Evolutionary conservation across 306 rosid genomes (phyloP), one percentile per base, ranked within the genome.

Genomic region (Cucurbita argyrosperma): DNA sequence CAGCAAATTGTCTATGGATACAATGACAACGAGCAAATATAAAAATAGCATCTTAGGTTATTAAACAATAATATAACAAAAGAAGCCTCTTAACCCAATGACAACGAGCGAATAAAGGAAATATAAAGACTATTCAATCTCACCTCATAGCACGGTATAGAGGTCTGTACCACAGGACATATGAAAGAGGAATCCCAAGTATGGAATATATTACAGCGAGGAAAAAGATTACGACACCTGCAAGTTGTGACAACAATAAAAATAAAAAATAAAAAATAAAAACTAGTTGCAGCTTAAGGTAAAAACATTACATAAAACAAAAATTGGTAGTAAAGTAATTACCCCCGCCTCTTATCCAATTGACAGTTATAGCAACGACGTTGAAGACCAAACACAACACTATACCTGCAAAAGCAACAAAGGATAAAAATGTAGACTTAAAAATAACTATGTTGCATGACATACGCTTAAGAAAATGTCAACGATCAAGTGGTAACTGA

Each of bases 81-180:
- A 43, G 47, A 38, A 19, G 5, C 19, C 54, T 12, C 54, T 66
- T 3, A 46, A 67, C 40, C 16, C 18, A 14, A 54, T 69, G 26
- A 26, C 26, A 26, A 26, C 26, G 26, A 23, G 26, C 26, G 26
- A 26, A 26, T 30, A 21, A 53, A 39, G 40, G 52, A 38, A 56
- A 73, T 56, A 45, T 38, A 73, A 56, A 11, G 42, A 73, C 59
- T 14, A 58, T 50, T 19, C 26, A 53, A 21, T 13, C 58, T 79
- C 76, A 85, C 99, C 96, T 91, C 99, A 95, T 89, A 61, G 99
- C 99, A 59, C 96, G 97, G 81, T 95, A 95, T 57, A 95, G 94
- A 35, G 99, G 99, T 86, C 96, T 83, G 77, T 95, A 91, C 99
- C 99, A 95, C 62, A 95, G 90, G 72, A 91, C 96, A 68, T 95